Percentiles rank a stretch among this genome's conserved stretches.
Conservation (phyloP, 2,329 filamentous ascomycete genomes). For the Penicillium occitanis region DNA sequence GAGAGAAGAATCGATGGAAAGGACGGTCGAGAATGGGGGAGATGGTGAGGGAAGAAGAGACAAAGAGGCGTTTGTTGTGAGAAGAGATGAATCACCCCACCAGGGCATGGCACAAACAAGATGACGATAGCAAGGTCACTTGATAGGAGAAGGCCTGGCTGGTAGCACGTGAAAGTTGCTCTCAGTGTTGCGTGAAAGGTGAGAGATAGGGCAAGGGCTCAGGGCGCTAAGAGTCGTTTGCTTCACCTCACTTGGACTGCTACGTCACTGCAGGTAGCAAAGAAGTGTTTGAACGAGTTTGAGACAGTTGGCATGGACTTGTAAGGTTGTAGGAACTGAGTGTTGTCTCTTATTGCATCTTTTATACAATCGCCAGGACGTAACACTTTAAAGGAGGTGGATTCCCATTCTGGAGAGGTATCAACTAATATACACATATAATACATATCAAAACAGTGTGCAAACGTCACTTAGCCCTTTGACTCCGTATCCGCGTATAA, state of each 20-base stretch:
- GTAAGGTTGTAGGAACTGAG: not conserved
- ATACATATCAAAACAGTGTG: not conserved
- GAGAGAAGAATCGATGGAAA: not conserved
- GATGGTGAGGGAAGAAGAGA: not conserved
- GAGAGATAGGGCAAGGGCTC: not conserved
- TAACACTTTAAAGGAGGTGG: not conserved
- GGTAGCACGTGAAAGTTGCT: not conserved
- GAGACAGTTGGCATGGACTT: not conserved
- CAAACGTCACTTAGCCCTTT: constrained; percentile 9
- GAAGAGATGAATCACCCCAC: not conserved
- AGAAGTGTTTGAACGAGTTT: not conserved
- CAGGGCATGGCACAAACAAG: not conserved
- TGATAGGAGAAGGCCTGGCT: too few species aligned
- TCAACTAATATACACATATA: constrained; percentile 10
- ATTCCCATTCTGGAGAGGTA: not conserved
- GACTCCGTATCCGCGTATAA: constrained; percentile 41
- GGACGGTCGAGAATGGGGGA: not conserved
- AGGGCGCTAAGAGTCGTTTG: not conserved
- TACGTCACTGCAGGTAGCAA: not conserved
- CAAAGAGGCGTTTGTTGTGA: not conserved
- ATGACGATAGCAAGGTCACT: not conserved
- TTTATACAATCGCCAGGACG: not conserved
- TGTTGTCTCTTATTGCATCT: not conserved
- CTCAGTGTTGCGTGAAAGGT: not conserved
- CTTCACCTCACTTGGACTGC: not conserved